These are phyloP conservation scores for Byssochlamys sp. DNA, from an alignment of 2,329 filamentous ascomycete genomes.

Conservation along the genomic window DNA sequence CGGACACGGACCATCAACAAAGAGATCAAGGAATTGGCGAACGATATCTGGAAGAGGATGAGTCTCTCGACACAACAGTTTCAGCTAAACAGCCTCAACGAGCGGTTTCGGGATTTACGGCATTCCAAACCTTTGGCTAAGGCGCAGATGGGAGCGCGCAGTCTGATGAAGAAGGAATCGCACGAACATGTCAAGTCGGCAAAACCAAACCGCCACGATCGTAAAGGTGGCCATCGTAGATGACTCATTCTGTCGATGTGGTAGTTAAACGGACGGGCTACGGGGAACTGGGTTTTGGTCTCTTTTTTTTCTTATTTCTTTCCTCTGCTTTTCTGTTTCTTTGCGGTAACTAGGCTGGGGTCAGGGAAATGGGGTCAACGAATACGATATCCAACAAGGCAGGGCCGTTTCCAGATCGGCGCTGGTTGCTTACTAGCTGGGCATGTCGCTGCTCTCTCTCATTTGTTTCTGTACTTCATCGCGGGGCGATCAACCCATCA, in stretches of 20 bases:
- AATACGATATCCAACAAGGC: not conserved
- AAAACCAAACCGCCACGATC: not conserved
- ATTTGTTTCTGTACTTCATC: not conserved
- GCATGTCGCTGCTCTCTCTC: not conserved
- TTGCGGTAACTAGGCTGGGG: not conserved
- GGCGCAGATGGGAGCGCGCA: constrained; percentile 26
- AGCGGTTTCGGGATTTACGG: constrained; percentile 18
- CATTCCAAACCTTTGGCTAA: constrained; percentile 21
- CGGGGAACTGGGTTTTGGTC: constrained; percentile 1
- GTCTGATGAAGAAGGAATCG: constrained; percentile 17
- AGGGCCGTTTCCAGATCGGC: not conserved
- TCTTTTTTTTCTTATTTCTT: not conserved
- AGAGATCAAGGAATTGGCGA: constrained; percentile 18
- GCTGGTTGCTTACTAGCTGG: not conserved
- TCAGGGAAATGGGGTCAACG: not conserved
- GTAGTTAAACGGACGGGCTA: not conserved
- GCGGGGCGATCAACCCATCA: not conserved
- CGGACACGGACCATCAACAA: constrained; percentile 19
- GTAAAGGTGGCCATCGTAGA: not conserved
- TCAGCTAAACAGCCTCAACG: constrained; percentile 16
- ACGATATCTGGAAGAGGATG: constrained; percentile 20
- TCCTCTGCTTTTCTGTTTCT: constrained; percentile 1
- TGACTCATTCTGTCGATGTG: not conserved
- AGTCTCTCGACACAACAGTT: constrained; percentile 14
- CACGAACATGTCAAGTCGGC: constrained; percentile 6